Evolutionary conservation across 768 basidiomycete genomes (phyloP).

Genomic region (Leccinum rimulosum): DNA sequence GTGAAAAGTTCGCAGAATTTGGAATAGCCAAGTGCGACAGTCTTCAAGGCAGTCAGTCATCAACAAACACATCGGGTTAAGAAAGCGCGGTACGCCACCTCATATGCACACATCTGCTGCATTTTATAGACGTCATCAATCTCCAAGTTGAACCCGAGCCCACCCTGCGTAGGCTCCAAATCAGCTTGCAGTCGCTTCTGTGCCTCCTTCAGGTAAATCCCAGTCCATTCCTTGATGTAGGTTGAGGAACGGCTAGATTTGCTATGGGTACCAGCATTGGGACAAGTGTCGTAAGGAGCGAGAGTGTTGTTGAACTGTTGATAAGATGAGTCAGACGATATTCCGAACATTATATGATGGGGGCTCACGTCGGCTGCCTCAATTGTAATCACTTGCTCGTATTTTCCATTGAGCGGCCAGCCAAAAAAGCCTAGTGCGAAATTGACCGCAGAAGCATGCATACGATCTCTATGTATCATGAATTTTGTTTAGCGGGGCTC

Average conservation of each 20-base stretch:
- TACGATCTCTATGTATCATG: slow-evolving; percentile 56
- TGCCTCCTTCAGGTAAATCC: slow-evolving; percentile 69
- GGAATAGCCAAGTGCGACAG: slow-evolving; percentile 88
- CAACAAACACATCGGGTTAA: background rate
- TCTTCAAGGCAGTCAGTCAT: slow-evolving; percentile 40
- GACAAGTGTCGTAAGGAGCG: slow-evolving; percentile 80
- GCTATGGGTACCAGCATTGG: slow-evolving; percentile 47
- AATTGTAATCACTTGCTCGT: slow-evolving; percentile 75
- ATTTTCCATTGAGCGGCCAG: slow-evolving; percentile 67
- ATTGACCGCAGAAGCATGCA: slow-evolving; percentile 62
- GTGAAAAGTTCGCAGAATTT: slow-evolving; percentile 91
- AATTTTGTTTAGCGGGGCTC: background rate
- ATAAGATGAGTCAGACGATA: background rate
- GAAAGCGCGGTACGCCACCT: slow-evolving; percentile 40
- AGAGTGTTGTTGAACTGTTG: slow-evolving; percentile 79
- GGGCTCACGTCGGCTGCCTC: slow-evolving; percentile 55
- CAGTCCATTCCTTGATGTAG: slow-evolving; percentile 66
- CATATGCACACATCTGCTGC: slow-evolving; percentile 84
- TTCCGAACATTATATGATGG: slow-evolving; percentile 12
- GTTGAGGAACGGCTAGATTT: slow-evolving; percentile 57
- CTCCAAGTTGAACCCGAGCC: slow-evolving; percentile 54
- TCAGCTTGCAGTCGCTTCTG: slow-evolving; percentile 54
- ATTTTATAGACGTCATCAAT: slow-evolving; percentile 71
- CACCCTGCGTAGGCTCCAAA: slow-evolving; percentile 30
- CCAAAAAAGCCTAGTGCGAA: slow-evolving; percentile 78